phyloP scores from a whole-genome alignment of 2,329 filamentous ascomycete species.

The Cordyceps militaris region DNA sequence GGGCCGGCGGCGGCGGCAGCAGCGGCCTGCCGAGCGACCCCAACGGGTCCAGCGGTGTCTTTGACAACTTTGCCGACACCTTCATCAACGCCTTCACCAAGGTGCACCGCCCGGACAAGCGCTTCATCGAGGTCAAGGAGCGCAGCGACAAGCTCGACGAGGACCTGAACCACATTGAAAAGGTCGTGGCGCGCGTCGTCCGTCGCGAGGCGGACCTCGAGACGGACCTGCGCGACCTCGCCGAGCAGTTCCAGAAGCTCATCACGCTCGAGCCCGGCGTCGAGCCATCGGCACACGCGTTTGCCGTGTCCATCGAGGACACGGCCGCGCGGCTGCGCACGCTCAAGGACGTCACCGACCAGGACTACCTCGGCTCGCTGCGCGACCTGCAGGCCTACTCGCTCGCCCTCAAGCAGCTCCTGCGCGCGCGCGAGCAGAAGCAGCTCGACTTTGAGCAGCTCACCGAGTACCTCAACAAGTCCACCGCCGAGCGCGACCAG shows the following conservation, averaged over 20 bases:
- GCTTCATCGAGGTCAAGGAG: slow-evolving; percentile 90
- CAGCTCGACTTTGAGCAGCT: slow-evolving; percentile 96
- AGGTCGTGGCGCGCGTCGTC: slow-evolving; percentile 86
- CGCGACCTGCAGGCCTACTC: slow-evolving; percentile 96
- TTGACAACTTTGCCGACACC: slow-evolving; percentile 91
- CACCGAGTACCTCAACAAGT: slow-evolving; percentile 91
- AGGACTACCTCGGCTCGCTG: slow-evolving; percentile 87
- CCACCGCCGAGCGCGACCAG: slow-evolving; percentile 75
- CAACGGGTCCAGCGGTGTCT: slow-evolving; percentile 59
- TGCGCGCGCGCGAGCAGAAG: slow-evolving; percentile 93
- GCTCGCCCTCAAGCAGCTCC: slow-evolving; percentile 72
- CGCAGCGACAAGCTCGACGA: slow-evolving; percentile 91
- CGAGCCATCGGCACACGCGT: slow-evolving; percentile 73
- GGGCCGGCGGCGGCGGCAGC: too few species aligned
- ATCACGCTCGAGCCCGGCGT: slow-evolving; percentile 83
- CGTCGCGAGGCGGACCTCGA: slow-evolving; percentile 84
- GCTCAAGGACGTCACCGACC: slow-evolving; percentile 88
- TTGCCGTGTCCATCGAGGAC: slow-evolving; percentile 79
- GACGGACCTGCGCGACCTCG: slow-evolving; percentile 79
- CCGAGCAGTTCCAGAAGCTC: slow-evolving; percentile 91
- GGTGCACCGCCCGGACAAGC: slow-evolving; percentile 87
- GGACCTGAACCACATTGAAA: slow-evolving; percentile 86
- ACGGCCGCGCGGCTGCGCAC: slow-evolving; percentile 68
- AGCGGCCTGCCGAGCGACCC: slow-evolving; percentile 39
- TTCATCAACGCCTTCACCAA: slow-evolving; percentile 98